These are phyloP conservation scores for Myxozyma udenii DNA, from an alignment of 805 yeast genomes.

Conservation along the genomic window DNA sequence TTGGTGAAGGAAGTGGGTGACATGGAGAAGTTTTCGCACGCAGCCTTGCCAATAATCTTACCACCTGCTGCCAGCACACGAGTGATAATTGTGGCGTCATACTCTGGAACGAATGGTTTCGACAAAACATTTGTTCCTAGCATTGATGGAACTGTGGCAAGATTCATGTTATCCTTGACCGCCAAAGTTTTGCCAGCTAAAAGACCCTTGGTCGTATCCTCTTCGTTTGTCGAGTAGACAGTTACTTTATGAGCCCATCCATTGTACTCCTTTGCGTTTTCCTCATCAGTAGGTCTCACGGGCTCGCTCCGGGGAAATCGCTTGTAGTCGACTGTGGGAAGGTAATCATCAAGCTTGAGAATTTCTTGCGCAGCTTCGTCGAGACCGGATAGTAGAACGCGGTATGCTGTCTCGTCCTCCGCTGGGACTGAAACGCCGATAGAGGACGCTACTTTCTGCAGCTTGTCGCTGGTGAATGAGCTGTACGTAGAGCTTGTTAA, in stretches of 20 bases:
- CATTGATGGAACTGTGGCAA: constrained; percentile 41
- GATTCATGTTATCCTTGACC: constrained; percentile 40
- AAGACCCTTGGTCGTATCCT: constrained; percentile 30
- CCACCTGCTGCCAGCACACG: constrained; percentile 42
- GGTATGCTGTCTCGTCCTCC: constrained; percentile 20
- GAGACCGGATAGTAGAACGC: constrained; percentile 19
- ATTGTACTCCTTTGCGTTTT: constrained; percentile 35
- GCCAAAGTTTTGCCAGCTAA: constrained; percentile 38
- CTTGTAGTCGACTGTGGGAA: constrained; percentile 36
- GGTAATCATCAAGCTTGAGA: constrained; percentile 33
- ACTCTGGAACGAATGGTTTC: constrained; percentile 38
- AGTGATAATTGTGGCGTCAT: constrained; percentile 42
- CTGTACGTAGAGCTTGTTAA: background rate
- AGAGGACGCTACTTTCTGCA: constrained; percentile 9
- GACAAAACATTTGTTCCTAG: constrained; percentile 40
- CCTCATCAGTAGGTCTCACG: constrained; percentile 32
- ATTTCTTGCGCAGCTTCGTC: constrained; percentile 21
- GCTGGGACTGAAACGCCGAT: constrained; percentile 19
- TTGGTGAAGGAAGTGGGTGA: constrained; percentile 40
- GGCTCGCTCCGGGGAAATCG: constrained; percentile 39
- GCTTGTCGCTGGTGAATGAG: constrained; percentile 19
- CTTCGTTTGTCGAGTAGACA: constrained; percentile 31
- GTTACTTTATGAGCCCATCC: constrained; percentile 40
- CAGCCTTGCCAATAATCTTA: constrained; percentile 38
- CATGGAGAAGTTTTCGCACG: constrained; percentile 42